Conservation (phyloP, 78 protist genomes). For the Dictyostelium firmibasis region DNA sequence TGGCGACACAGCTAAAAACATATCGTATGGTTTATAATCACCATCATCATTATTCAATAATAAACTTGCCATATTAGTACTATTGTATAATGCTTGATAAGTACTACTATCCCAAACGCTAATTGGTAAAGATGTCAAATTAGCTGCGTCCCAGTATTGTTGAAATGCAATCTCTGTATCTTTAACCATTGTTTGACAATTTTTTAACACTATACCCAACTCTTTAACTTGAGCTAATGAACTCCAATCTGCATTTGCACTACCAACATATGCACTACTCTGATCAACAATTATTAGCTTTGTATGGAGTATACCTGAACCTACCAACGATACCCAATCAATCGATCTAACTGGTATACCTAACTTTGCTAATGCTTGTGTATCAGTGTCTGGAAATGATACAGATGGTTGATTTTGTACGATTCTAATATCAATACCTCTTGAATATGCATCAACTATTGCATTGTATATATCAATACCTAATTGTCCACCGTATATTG, state of each 20-base stretch:
- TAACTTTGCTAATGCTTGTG: conserved; percentile 29
- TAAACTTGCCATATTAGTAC: not conserved
- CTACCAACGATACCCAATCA: conserved; percentile 37
- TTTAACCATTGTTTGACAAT: conserved; percentile 73
- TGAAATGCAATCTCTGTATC: conserved; percentile 83
- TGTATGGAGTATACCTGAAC: conserved; percentile 75
- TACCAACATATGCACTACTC: conserved; percentile 58
- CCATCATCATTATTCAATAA: conserved; percentile 21
- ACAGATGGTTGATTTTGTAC: conserved; percentile 69
- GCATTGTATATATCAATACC: conserved; percentile 66
- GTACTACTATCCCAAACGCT: conserved; percentile 18
- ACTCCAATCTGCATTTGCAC: conserved; percentile 89
- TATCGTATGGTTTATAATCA: not conserved
- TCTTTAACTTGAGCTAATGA: conserved; percentile 93
- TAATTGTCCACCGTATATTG: conserved; percentile 58
- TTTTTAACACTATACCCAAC: conserved; percentile 83
- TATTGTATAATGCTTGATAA: conserved; percentile 27
- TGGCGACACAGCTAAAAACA: conserved; percentile 74
- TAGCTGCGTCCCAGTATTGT: conserved; percentile 75
- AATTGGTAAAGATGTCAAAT: conserved; percentile 5
- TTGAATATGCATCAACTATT: conserved; percentile 10
- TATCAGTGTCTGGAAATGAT: conserved; percentile 37
- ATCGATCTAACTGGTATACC: conserved; percentile 66
- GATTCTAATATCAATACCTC: conserved; percentile 71
- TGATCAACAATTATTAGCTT: conserved; percentile 61